Percentiles rank a stretch among this genome's conserved stretches.
Evolutionary conservation across 108 stramenopile species (phyloP).

Genomic region (Parmales sp.): DNA sequence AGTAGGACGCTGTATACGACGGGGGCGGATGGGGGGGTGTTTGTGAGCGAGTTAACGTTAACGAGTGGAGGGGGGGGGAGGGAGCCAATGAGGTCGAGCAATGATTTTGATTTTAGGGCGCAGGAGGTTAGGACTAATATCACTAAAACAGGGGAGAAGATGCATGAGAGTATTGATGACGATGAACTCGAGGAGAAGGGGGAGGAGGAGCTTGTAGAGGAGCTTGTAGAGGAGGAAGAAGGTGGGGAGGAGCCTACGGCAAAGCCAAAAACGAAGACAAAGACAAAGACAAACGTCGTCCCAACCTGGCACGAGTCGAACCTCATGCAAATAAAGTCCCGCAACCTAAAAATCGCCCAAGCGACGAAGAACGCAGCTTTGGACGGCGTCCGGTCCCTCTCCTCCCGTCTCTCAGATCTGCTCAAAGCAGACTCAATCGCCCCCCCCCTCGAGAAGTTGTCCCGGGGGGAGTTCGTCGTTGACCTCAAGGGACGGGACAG

Average conservation of each 20-base stretch:
- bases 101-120: not conserved
- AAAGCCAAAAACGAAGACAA: not conserved
- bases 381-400: not conserved
- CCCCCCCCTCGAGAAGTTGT: slow-evolving; percentile 18
- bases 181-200: not conserved
- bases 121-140: not conserved
- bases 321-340: too few relatives aligned
- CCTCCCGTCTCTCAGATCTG: not conserved
- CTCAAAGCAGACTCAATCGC: slow-evolving; percentile 13
- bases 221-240: not conserved
- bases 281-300: too few relatives aligned
- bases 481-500: not conserved
- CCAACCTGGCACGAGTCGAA: too few relatives aligned
- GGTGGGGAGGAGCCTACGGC: not conserved
- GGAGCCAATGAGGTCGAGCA: not conserved
- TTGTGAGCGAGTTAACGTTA: not conserved
- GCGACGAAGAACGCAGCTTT: not conserved
- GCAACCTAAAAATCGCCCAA: too few relatives aligned
- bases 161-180: too few relatives aligned
- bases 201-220: not conserved
- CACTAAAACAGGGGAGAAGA: too few relatives aligned
- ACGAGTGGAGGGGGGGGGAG: not conserved
- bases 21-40: not conserved
- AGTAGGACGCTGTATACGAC: not conserved
- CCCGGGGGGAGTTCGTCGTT: slow-evolving; percentile 24